phyloP scores from a whole-genome alignment of 78 protist species.

The Pigoraptor vietnamica region DNA sequence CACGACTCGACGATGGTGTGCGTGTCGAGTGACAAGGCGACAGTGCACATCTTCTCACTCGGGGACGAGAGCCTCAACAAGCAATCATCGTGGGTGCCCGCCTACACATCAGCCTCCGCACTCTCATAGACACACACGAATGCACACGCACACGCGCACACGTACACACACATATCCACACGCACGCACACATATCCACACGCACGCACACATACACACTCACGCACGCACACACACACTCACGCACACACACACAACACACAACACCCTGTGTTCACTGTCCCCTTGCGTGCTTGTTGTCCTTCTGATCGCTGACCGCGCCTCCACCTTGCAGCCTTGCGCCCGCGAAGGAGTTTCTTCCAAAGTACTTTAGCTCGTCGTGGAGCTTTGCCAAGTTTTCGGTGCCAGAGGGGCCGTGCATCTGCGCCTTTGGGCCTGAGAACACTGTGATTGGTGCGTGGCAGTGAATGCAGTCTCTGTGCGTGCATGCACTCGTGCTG shows the following conservation, averaged over 20 bases:
- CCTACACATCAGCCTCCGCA: too few species aligned
- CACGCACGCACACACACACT: too few species aligned
- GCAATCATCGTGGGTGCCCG: background rate
- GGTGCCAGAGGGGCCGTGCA: slow-evolving; percentile 71
- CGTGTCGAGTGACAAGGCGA: slow-evolving; percentile 85
- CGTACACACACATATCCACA: too few species aligned
- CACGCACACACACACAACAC: too few species aligned
- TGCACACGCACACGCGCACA: too few species aligned
- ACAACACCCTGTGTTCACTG: too few species aligned
- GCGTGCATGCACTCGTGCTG: background rate
- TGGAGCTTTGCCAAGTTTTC: slow-evolving; percentile 89
- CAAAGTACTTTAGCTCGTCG: slow-evolving; percentile 84
- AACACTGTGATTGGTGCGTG: slow-evolving; percentile 62
- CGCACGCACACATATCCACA: too few species aligned
- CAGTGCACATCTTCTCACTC: slow-evolving; percentile 85
- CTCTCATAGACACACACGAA: too few species aligned
- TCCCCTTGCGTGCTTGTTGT: too few species aligned
- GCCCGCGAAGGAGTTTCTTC: slow-evolving; percentile 70
- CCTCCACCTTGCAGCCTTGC: slow-evolving; percentile 58
- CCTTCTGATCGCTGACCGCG: too few species aligned
- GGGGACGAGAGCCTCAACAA: slow-evolving; percentile 10
- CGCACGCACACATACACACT: too few species aligned
- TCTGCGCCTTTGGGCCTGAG: slow-evolving; percentile 81
- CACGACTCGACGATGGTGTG: slow-evolving; percentile 62
- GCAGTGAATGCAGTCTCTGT: background rate